These are phyloP conservation scores for Penicillium taxi DNA, from an alignment of 495 filamentous ascomycete genomes.

Conservation along the genomic window DNA sequence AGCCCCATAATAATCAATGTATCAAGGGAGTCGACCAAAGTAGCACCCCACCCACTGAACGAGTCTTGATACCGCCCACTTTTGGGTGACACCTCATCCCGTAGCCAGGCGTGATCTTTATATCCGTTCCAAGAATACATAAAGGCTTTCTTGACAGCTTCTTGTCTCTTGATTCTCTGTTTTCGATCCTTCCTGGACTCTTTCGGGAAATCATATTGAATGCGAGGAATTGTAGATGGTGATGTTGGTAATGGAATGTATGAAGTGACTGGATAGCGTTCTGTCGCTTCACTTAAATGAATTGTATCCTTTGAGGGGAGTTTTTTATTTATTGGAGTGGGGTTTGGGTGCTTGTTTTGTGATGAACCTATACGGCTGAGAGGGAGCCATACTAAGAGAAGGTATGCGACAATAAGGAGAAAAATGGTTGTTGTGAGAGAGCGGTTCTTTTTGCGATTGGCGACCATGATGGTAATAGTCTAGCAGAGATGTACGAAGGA, in stretches of 20 bases:
- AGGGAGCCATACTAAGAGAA: conserved; percentile 23
- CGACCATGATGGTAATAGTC: conserved; percentile 28
- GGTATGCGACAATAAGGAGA: conserved; percentile 14
- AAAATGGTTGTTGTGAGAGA: conserved; percentile 11
- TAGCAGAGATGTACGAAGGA: neutral
- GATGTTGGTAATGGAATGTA: conserved; percentile 43
- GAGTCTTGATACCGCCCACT: conserved; percentile 43
- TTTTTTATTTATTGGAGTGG: conserved; percentile 7
- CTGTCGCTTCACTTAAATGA: conserved; percentile 37
- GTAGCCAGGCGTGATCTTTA: conserved; percentile 64
- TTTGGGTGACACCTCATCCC: conserved; percentile 69
- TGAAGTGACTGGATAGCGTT: conserved; percentile 41
- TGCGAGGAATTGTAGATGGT: conserved; percentile 37
- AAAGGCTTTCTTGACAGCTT: conserved; percentile 62
- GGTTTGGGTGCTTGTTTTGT: conserved; percentile 5
- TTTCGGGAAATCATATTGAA: conserved; percentile 45
- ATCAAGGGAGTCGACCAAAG: conserved; percentile 54
- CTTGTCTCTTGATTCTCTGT: conserved; percentile 36
- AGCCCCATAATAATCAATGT: conserved; percentile 57
- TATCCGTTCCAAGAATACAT: conserved; percentile 69
- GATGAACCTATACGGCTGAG: conserved; percentile 14
- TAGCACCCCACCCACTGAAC: conserved; percentile 58
- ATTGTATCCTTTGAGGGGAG: conserved; percentile 14
- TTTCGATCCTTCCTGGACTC: conserved; percentile 33
- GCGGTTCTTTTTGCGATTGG: conserved; percentile 21